phyloP scores from a whole-genome alignment of 78 protist genomes.

The Dictyostelium brefeldianum region DNA sequence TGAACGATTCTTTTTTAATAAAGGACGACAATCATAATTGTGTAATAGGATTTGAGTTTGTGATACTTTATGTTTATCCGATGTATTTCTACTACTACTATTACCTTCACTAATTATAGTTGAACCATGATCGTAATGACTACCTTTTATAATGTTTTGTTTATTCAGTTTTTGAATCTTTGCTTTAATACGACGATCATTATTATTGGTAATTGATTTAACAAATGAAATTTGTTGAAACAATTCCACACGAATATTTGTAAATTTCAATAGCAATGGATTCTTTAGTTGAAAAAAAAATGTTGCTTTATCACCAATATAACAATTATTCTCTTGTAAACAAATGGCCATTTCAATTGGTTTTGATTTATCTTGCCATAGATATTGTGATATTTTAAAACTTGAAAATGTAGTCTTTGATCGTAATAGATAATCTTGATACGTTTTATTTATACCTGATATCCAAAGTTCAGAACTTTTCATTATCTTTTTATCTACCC shows the following conservation, averaged over 20 bases:
- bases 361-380: slow-evolving; percentile 49
- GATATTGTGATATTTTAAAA: slow-evolving; percentile 21
- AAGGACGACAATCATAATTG: slow-evolving; percentile 7
- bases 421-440: not conserved
- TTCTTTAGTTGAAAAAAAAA: slow-evolving; percentile 38
- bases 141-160: not conserved
- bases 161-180: not conserved
- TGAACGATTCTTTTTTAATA: not conserved
- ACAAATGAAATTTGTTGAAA: slow-evolving; percentile 43
- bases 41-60: slow-evolving; percentile 36
- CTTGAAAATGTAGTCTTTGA: not conserved
- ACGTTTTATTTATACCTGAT: slow-evolving; percentile 6
- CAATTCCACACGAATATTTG: slow-evolving; percentile 17
- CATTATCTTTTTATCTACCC: slow-evolving; percentile 30
- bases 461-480: slow-evolving; percentile 48
- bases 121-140: not conserved
- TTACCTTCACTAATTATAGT: not conserved
- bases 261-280: slow-evolving; percentile 10
- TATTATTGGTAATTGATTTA: not conserved
- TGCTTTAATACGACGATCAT: not conserved
- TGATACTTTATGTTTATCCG: slow-evolving; percentile 1
- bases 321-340: slow-evolving; percentile 38
- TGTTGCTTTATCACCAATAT: slow-evolving; percentile 35
- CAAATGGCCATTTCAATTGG: slow-evolving; percentile 76
- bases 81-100: not conserved